A percentile compares a stretch with the other conserved stretches of the same genome.
Conservation (phyloP, 2,329 filamentous ascomycete genomes). For the Monilinia fructigena region DNA sequence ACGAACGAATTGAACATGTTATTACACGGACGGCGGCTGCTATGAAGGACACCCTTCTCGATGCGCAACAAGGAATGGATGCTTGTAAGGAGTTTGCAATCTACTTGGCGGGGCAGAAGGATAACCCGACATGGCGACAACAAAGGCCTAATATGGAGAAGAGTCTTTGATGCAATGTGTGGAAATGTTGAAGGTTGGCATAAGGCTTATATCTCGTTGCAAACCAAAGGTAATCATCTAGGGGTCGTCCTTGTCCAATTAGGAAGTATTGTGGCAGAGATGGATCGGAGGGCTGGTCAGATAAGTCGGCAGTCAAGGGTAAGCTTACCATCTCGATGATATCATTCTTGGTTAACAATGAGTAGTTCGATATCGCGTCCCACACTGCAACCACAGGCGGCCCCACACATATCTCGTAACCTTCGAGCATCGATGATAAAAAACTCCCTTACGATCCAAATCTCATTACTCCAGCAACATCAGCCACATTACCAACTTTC, state of each 20-base stretch:
- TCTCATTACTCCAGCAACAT: constrained; percentile 37
- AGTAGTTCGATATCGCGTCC: constrained; percentile 25
- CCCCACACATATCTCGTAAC: constrained; percentile 27
- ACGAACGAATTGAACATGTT: constrained; percentile 88
- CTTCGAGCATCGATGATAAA: constrained; percentile 37
- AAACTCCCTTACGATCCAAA: constrained; percentile 35
- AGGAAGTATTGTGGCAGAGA: constrained; percentile 75
- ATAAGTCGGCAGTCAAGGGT: constrained; percentile 77
- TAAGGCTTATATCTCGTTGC: constrained; percentile 73
- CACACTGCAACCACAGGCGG: constrained; percentile 18
- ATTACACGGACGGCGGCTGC: constrained; percentile 73
- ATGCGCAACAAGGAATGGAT: constrained; percentile 74
- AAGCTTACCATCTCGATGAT: constrained; percentile 41
- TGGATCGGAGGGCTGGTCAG: constrained; percentile 79
- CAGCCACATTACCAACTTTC: constrained; percentile 36
- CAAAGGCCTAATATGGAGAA: constrained; percentile 63
- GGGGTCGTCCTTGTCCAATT: constrained; percentile 70
- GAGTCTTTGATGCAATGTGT: constrained; percentile 86
- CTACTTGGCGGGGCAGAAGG: constrained; percentile 68
- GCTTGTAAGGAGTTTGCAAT: constrained; percentile 73
- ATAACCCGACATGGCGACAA: constrained; percentile 57
- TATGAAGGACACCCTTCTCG: constrained; percentile 74
- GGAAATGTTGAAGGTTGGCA: constrained; percentile 91
- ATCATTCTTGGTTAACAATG: constrained; percentile 19
- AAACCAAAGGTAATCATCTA: constrained; percentile 68